Conservation (phyloP, 208 protist species). For the Leishmania tarentolae region DNA sequence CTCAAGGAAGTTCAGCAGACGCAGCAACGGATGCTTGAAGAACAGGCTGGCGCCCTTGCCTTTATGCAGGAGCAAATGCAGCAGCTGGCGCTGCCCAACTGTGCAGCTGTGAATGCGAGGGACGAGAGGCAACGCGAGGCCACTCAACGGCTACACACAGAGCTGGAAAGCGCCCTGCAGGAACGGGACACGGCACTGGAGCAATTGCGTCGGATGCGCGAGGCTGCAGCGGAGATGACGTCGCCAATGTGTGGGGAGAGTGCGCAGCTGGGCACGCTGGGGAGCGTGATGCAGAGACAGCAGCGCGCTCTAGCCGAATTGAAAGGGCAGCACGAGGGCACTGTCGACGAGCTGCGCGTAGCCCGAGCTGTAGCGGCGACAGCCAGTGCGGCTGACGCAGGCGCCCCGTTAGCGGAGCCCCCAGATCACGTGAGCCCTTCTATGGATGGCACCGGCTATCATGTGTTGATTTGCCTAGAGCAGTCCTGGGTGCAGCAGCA, state of each 20-base stretch:
- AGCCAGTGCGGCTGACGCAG: not conserved
- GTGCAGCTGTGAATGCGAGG: slow-evolving; percentile 9
- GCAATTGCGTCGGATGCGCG: not conserved
- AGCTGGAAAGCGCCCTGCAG: slow-evolving; percentile 24
- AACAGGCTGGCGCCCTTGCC: slow-evolving; percentile 11
- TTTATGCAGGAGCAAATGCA: slow-evolving; percentile 12
- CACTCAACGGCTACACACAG: slow-evolving; percentile 7
- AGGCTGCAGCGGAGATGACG: not conserved
- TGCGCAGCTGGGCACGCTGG: not conserved
- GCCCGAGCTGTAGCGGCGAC: not conserved
- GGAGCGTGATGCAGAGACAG: slow-evolving; percentile 6
- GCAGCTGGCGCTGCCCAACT: not conserved
- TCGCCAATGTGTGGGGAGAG: not conserved
- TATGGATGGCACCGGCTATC: not conserved
- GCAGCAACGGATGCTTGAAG: slow-evolving; percentile 26
- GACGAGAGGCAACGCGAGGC: slow-evolving; percentile 22
- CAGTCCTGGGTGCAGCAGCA: slow-evolving; percentile 19
- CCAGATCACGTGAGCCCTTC: not conserved
- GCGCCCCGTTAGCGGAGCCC: not conserved
- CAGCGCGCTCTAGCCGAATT: slow-evolving; percentile 1
- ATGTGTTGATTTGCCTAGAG: not conserved
- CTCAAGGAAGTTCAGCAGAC: slow-evolving; percentile 26
- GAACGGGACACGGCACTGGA: slow-evolving; percentile 22
- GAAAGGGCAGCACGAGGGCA: not conserved
- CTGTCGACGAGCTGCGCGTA: slow-evolving; percentile 3